Evolutionary conservation across 1,284 basidiomycete species (phyloP).

Genomic region (Moesziomyces sp.): DNA sequence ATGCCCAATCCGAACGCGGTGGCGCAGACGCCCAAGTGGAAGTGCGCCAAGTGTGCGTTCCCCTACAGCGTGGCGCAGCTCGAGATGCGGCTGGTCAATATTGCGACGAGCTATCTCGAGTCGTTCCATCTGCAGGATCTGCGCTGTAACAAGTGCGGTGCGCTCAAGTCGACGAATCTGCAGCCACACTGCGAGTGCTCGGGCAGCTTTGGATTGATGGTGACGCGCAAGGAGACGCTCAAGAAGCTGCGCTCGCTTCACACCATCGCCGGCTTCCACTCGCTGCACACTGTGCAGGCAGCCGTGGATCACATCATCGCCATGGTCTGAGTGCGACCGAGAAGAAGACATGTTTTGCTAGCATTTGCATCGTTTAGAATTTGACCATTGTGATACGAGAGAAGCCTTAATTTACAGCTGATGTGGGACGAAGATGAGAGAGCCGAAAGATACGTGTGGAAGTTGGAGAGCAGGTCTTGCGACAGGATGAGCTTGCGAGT

Average conservation of each 20-base stretch:
- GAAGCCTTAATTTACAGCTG: too few relatives aligned
- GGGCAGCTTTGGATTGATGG: conserved; percentile 70
- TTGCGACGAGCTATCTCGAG: conserved; percentile 78
- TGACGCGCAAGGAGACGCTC: conserved; percentile 54
- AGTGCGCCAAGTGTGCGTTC: conserved; percentile 75
- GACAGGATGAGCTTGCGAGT: too few relatives aligned
- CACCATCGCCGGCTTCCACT: conserved; percentile 56
- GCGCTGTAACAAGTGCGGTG: conserved; percentile 83
- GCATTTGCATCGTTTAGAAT: neutral
- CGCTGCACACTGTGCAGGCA: conserved; percentile 6
- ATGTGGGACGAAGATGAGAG: too few relatives aligned
- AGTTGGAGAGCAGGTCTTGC: too few relatives aligned
- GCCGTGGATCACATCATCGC: conserved; percentile 22
- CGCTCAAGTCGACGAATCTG: conserved; percentile 86
- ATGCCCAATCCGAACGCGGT: conserved; percentile 71
- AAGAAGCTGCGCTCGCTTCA: conserved; percentile 41
- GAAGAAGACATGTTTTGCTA: too few relatives aligned
- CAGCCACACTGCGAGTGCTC: conserved; percentile 85
- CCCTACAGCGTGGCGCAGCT: conserved; percentile 88
- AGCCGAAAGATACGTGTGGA: too few relatives aligned
- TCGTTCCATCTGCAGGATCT: conserved; percentile 86
- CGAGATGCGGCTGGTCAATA: conserved; percentile 84
- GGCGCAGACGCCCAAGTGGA: conserved; percentile 56
- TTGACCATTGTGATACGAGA: neutral
- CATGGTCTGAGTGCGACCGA: conserved; percentile 12